A percentile compares a stretch with the other conserved stretches of the same genome.
These are phyloP conservation scores for Aureobasidium pullulans DNA, from an alignment of 2,329 filamentous ascomycete species.

Conservation along the genomic window DNA sequence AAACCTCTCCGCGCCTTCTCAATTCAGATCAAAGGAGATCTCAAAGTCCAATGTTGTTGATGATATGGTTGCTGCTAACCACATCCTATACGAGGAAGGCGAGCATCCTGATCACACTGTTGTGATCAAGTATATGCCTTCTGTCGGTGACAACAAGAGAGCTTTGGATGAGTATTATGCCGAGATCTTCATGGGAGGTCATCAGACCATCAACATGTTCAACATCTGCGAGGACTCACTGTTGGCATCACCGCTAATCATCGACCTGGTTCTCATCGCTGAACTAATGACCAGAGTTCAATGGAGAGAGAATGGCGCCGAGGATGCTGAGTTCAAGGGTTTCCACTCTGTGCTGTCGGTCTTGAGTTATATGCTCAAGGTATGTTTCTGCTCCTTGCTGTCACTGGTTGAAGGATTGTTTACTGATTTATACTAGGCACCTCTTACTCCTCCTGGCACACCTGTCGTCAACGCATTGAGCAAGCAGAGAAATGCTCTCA, in stretches of 20 bases:
- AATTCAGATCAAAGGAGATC: slow-evolving; percentile 99
- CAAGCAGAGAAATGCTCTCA: slow-evolving; percentile 90
- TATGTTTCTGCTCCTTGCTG: slow-evolving; percentile 22
- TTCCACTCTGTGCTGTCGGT: slow-evolving; percentile 97
- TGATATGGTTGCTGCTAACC: slow-evolving; percentile 97
- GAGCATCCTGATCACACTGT: slow-evolving; percentile 98
- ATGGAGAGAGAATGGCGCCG: slow-evolving; percentile 59
- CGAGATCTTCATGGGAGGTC: slow-evolving; percentile 97
- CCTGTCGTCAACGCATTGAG: slow-evolving; percentile 91
- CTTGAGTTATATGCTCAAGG: slow-evolving; percentile 95
- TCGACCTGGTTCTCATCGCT: slow-evolving; percentile 84
- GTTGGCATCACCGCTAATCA: slow-evolving; percentile 90
- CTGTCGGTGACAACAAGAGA: slow-evolving; percentile 97
- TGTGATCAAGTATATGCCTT: slow-evolving; percentile 99
- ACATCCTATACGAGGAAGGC: slow-evolving; percentile 77
- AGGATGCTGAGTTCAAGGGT: slow-evolving; percentile 62
- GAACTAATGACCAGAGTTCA: slow-evolving; percentile 99
- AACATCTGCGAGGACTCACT: slow-evolving; percentile 99
- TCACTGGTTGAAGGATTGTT: not conserved
- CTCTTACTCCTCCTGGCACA: slow-evolving; percentile 85
- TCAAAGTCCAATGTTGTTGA: slow-evolving; percentile 99
- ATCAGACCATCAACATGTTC: slow-evolving; percentile 97
- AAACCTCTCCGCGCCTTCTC: slow-evolving; percentile 94
- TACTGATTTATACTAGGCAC: slow-evolving; percentile 53
- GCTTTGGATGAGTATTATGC: slow-evolving; percentile 98